Percentiles rank a stretch among this genome's conserved stretches.
Evolutionary conservation across 2,329 filamentous ascomycete species (phyloP).

Genomic region (Xylariaceae sp.): DNA sequence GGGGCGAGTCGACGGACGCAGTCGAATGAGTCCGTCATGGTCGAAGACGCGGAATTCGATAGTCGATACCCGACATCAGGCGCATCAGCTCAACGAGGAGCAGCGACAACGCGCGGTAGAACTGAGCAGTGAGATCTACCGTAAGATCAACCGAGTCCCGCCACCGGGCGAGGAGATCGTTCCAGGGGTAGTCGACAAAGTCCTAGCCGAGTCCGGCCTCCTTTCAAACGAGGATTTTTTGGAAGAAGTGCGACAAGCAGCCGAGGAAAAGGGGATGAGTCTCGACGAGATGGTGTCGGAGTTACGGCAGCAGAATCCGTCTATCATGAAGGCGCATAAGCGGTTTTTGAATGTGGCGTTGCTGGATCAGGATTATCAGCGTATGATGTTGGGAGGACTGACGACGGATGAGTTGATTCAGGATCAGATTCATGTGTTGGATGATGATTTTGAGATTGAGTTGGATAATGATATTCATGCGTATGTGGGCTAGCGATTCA

Average conservation of each 20-base stretch:
- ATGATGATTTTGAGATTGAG: constrained; percentile 13
- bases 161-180: constrained; percentile 13
- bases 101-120: constrained; percentile 3
- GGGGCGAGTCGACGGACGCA: constrained; percentile 25
- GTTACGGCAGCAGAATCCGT: neutral
- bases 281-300: constrained; percentile 20
- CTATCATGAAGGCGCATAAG: constrained; percentile 10
- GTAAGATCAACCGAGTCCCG: neutral
- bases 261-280: neutral
- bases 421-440: constrained; percentile 17
- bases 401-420: constrained; percentile 30
- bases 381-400: constrained; percentile 21
- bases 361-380: constrained; percentile 29
- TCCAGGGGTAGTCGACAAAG: constrained; percentile 16
- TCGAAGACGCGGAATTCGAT: constrained; percentile 22
- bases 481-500: constrained; percentile 19
- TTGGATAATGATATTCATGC: constrained; percentile 19
- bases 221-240: constrained; percentile 14
- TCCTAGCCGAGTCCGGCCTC: constrained; percentile 7
- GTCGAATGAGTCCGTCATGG: constrained; percentile 27
- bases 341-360: constrained; percentile 20
- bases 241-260: neutral
- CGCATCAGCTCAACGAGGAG: constrained; percentile 16
- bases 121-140: constrained; percentile 1
- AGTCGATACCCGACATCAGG: constrained; percentile 19